These are phyloP conservation scores for Lasiosphaeria miniovina DNA, from an alignment of 495 filamentous ascomycete genomes.

Conservation along the genomic window DNA sequence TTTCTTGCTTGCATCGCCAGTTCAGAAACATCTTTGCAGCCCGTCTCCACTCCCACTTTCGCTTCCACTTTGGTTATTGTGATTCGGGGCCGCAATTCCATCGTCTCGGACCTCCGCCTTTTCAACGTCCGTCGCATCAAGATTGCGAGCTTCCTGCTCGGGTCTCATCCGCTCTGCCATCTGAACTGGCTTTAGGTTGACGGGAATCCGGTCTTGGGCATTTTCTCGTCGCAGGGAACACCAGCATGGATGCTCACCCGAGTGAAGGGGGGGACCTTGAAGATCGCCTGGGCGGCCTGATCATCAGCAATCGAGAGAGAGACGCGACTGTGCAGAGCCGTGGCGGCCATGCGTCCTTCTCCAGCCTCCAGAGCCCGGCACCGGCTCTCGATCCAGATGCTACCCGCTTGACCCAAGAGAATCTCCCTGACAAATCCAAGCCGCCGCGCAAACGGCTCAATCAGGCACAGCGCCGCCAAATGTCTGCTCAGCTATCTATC, in stretches of 20 bases:
- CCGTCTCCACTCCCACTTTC: no score
- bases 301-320: slow-evolving; percentile 32
- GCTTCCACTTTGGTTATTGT: no score
- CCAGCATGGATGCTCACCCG: slow-evolving; percentile 26
- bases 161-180: no score
- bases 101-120: no score
- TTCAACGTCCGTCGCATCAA: no score
- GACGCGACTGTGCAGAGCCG: slow-evolving; percentile 3
- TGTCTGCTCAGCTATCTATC: slow-evolving; percentile 51
- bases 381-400: neutral
- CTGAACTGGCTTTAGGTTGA: no score
- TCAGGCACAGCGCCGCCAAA: slow-evolving; percentile 54
- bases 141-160: no score
- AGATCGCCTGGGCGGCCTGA: slow-evolving; percentile 41
- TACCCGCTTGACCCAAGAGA: neutral
- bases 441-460: slow-evolving; percentile 48
- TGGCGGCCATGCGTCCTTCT: neutral
- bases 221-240: no score
- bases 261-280: slow-evolving; percentile 31
- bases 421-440: slow-evolving; percentile 5
- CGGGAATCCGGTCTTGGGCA: no score
- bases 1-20: no score
- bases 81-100: no score
- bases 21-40: no score
- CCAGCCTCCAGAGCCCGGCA: neutral